Conservation (phyloP, 768 basidiomycete genomes). For the Pleurotus sapidus region DNA sequence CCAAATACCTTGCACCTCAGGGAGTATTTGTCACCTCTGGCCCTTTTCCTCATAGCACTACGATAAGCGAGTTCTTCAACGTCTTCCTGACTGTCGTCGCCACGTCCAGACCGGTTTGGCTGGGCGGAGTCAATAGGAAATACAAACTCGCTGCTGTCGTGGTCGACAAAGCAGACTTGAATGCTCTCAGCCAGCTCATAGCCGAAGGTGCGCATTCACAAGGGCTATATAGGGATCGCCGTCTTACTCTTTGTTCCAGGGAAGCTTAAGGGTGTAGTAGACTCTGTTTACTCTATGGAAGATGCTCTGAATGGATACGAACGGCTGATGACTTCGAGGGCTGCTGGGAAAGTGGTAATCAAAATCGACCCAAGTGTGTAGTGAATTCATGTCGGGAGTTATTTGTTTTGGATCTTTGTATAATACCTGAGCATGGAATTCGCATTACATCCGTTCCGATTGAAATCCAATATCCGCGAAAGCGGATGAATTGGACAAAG, state of each 20-base stretch:
- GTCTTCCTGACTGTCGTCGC: conserved; percentile 20
- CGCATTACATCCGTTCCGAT: no score
- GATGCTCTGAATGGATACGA: conserved; percentile 51
- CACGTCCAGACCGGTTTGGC: conserved; percentile 29
- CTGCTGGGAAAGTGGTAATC: conserved; percentile 55
- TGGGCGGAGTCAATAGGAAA: conserved; percentile 38
- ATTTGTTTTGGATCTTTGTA: no score
- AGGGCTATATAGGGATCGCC: not conserved
- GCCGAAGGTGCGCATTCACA: conserved; percentile 5
- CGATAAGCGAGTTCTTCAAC: conserved; percentile 16
- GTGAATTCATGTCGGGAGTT: no score
- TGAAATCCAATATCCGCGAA: no score
- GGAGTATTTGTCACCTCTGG: conserved; percentile 44
- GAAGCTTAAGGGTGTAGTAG: conserved; percentile 41
- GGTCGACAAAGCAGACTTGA: conserved; percentile 6
- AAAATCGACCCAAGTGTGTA: not conserved
- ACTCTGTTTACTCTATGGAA: conserved; percentile 37
- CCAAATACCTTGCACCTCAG: conserved; percentile 37
- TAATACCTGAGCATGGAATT: no score
- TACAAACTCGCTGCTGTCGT: conserved; percentile 24
- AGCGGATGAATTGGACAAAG: no score
- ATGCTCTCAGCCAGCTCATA: conserved; percentile 4
- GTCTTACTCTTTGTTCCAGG: conserved; percentile 20
- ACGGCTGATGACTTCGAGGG: conserved; percentile 40
- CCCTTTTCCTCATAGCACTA: conserved; percentile 23